Conservation (phyloP, 257 asterid species). For the Anisodus acutangulus region DNA sequence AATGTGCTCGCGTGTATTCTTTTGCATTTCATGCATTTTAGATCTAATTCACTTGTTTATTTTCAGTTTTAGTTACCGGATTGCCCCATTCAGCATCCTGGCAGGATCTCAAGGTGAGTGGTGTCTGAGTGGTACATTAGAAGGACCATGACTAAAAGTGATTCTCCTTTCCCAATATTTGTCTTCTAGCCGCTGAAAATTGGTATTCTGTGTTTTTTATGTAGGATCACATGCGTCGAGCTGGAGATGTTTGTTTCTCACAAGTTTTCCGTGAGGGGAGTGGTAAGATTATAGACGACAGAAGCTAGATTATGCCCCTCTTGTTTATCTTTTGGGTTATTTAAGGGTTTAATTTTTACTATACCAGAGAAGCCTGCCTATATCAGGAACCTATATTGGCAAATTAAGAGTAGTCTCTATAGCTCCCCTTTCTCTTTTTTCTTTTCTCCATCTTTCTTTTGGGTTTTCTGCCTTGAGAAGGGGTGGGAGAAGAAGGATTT, state of each 20-base stretch:
- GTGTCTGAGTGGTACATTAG: neutral
- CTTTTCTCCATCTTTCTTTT: neutral
- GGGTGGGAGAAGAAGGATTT: slow-evolving; percentile 10
- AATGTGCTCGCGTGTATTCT: neutral
- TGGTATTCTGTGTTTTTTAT: slow-evolving; percentile 33
- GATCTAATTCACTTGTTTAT: slow-evolving; percentile 31
- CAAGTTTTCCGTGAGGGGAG: slow-evolving; percentile 95
- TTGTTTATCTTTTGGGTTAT: neutral
- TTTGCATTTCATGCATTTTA: slow-evolving; percentile 12
- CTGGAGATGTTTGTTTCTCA: slow-evolving; percentile 99
- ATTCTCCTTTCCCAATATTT: neutral
- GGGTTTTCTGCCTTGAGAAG: neutral
- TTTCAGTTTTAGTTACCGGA: slow-evolving; percentile 78
- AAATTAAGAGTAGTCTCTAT: neutral
- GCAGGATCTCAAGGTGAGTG: slow-evolving; percentile 94
- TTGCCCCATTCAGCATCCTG: slow-evolving; percentile 97
- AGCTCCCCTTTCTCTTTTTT: neutral
- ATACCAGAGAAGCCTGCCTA: neutral
- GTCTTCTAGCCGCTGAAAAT: slow-evolving; percentile 2
- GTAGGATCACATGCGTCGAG: slow-evolving; percentile 99
- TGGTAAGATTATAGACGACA: slow-evolving; percentile 56
- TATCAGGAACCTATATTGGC: neutral
- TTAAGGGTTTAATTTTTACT: neutral
- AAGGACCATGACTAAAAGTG: neutral
- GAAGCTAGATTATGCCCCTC: neutral